These are phyloP conservation scores for Geosmithia putterillii DNA, from an alignment of 2,329 filamentous ascomycete species.

Conservation along the genomic window DNA sequence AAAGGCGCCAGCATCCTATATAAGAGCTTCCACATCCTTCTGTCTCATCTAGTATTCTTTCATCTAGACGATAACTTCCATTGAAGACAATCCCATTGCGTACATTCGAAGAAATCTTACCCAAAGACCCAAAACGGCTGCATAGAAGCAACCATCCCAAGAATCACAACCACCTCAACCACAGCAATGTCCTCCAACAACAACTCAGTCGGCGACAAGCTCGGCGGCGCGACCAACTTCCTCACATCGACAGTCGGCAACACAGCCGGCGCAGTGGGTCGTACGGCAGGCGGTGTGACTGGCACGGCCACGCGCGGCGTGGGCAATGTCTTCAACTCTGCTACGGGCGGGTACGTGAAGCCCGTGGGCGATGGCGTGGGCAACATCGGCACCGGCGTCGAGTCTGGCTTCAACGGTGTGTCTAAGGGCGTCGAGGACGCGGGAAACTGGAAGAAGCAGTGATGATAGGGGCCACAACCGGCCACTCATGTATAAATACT, in stretches of 20 bases:
- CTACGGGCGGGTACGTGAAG: constrained; percentile 39
- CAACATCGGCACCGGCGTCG: constrained; percentile 38
- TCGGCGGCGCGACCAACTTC: constrained; percentile 22
- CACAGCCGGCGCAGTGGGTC: constrained; percentile 23
- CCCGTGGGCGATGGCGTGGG: constrained; percentile 43
- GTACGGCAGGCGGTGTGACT: constrained; percentile 26
- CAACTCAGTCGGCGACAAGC: constrained; percentile 13
- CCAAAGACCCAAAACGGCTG: background rate
- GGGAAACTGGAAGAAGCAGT: constrained; percentile 39
- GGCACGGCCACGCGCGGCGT: constrained; percentile 44
- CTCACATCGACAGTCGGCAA: constrained; percentile 27
- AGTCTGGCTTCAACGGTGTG: constrained; percentile 34
- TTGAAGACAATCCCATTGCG: too few species aligned
- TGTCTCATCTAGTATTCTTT: too few species aligned
- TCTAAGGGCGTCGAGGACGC: constrained; percentile 44
- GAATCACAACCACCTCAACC: background rate
- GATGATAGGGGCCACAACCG: constrained; percentile 1
- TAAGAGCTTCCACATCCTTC: too few species aligned
- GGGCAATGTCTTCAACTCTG: constrained; percentile 40
- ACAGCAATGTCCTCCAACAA: constrained; percentile 5
- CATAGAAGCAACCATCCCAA: background rate
- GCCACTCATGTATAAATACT: background rate
- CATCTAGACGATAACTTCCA: too few species aligned
- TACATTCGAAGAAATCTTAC: too few species aligned
- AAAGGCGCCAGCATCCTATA: background rate